Evolutionary conservation across 2,329 filamentous ascomycete genomes (phyloP), one percentile per base, ranked within the genome.

Genomic region (Ramichloridium luteum): DNA sequence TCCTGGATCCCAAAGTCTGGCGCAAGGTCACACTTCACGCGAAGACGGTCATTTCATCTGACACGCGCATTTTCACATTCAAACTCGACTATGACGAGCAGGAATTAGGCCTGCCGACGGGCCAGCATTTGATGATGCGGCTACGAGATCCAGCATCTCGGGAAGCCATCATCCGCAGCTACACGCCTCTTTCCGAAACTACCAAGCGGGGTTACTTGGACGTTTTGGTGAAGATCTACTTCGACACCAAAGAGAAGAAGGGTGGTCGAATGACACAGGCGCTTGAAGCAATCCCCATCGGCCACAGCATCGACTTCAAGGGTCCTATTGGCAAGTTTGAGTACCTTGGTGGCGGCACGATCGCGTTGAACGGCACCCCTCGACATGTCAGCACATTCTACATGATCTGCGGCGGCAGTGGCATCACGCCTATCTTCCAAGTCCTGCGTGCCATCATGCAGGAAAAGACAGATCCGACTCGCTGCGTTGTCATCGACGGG

Each of bases 351-450:
- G 57, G 62, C 0, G 84, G 85, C 0, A 40, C 56, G 2, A 83
- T 80, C 46, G 50, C 59, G 1, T 58, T 93, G 25, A 70, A 70
- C 17, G 70, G 70, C 0, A n/a, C n/a, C 20, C 20, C 20, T n/a
- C 8, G n/a, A 8, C n/a, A 8, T n/a, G 70, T 92, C 1, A 70
- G 67, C 31, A 69, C 68, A 9, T 83, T 93, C 54, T 64, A 80
- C 50, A 93, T 93, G 84, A 75, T 93, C 17, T 90, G 82, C 46
- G 86, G 71, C 10, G 86, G 86, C 4, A 82, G 74, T n/a, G 86
- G 86, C 1, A 80, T 94, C 48, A 93, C 86, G n/a, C 86, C 86
- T 0, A 81, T 93, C 41, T 90, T 77, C 52, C 81, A 90, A 49
- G 80, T 93, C 3, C 62, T 92, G 31, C 66, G 81, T 5, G 78